phyloP scores from a whole-genome alignment of 2,329 filamentous ascomycete genomes.

The Thielaviopsis musarum region DNA sequence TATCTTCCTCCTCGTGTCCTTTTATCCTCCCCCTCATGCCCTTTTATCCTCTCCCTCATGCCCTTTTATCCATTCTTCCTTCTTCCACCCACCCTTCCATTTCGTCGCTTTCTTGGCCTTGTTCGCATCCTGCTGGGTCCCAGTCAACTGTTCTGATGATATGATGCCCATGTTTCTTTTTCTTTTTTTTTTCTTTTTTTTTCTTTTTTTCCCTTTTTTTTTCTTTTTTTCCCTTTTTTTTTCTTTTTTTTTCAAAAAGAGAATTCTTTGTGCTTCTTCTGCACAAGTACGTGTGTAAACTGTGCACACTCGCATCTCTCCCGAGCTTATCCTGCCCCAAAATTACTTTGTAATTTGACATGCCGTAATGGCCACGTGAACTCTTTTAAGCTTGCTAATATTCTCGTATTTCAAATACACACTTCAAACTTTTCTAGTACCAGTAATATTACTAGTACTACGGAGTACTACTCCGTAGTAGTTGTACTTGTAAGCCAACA shows the following conservation, averaged over 20 bases:
- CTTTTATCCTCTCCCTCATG: conserved; percentile 7
- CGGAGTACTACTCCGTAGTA: too few relatives aligned
- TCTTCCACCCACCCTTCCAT: neutral
- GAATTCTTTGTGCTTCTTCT: neutral
- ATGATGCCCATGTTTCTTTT: neutral
- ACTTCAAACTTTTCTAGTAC: neutral
- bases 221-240: neutral
- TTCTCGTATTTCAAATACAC: neutral
- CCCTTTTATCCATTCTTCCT: conserved; percentile 1
- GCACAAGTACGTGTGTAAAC: too few relatives aligned
- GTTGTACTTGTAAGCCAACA: too few relatives aligned
- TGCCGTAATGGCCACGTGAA: too few relatives aligned
- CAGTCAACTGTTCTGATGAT: neutral
- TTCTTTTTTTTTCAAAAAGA: neutral
- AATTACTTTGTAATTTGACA: too few relatives aligned
- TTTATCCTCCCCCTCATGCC: conserved; percentile 9
- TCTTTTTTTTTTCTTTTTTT: too few relatives aligned
- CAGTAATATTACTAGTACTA: too few relatives aligned
- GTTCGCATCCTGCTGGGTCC: neutral
- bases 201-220: too few relatives aligned
- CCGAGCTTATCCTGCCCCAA: too few relatives aligned
- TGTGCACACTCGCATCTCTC: too few relatives aligned
- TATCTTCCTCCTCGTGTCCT: neutral
- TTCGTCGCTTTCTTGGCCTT: neutral
- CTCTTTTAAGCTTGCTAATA: neutral